Percentiles rank a stretch among this genome's conserved stretches.
phyloP scores from a whole-genome alignment of 768 basidiomycete species.

The Tricholoma terreum region DNA sequence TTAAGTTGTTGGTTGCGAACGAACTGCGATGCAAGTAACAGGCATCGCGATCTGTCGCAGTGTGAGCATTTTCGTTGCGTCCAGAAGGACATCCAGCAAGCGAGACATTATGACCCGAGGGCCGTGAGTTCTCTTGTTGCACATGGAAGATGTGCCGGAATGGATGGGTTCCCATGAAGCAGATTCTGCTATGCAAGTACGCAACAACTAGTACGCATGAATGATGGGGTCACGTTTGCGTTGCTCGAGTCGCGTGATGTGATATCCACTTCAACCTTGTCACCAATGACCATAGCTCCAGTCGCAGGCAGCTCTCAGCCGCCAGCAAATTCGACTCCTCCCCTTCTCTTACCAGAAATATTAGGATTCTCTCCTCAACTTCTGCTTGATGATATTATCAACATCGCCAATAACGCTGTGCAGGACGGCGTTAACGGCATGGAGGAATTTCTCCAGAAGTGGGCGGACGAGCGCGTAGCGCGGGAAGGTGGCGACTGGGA shows the following conservation, averaged over 20 bases:
- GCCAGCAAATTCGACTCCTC: constrained; percentile 24
- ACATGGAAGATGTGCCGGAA: too few relatives aligned
- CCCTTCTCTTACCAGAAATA: constrained; percentile 64
- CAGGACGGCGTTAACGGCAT: constrained; percentile 76
- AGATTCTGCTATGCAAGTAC: too few relatives aligned
- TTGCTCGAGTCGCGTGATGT: background rate
- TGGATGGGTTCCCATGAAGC: too few relatives aligned
- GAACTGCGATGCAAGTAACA: too few relatives aligned
- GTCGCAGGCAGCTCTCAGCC: background rate
- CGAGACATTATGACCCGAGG: too few relatives aligned
- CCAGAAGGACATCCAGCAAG: too few relatives aligned
- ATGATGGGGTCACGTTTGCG: too few relatives aligned
- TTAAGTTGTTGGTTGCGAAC: too few relatives aligned
- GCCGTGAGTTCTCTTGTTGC: too few relatives aligned
- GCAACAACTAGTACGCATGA: too few relatives aligned
- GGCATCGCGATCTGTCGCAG: too few relatives aligned
- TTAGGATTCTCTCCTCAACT: constrained; percentile 84
- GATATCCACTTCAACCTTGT: background rate
- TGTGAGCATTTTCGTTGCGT: too few relatives aligned
- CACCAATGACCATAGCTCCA: background rate
- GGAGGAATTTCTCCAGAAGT: constrained; percentile 71
- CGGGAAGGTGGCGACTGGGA: constrained; percentile 46
- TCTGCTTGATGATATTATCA: constrained; percentile 83
- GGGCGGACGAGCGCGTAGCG: constrained; percentile 65
- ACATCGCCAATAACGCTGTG: constrained; percentile 76